A percentile compares a stretch with the other conserved stretches of the same genome.
These are phyloP conservation scores for Claviceps lovelessii DNA, from an alignment of 2,329 filamentous ascomycete genomes.

Conservation along the genomic window DNA sequence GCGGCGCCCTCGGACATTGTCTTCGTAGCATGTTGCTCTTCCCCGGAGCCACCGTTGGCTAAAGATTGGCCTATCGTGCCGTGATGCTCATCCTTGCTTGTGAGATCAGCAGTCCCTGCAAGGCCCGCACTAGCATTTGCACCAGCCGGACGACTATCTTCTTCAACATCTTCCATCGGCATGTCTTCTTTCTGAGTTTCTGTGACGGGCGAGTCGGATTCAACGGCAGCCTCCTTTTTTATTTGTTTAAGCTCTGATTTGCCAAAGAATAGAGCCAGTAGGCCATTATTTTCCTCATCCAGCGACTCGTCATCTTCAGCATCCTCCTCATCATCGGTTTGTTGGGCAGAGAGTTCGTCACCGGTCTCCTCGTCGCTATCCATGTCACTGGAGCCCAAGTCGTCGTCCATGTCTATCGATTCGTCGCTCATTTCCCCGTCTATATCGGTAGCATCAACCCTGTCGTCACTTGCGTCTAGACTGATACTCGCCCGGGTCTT, in stretches of 20 bases:
- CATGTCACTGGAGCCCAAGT: slow-evolving; percentile 45
- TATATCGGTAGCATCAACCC: slow-evolving; percentile 16
- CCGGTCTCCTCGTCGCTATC: slow-evolving; percentile 23
- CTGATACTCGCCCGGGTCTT: slow-evolving; percentile 12
- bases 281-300: slow-evolving; percentile 27
- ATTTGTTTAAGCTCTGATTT: slow-evolving; percentile 43
- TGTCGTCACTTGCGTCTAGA: slow-evolving; percentile 11
- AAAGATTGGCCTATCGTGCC: background rate
- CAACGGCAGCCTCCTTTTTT: slow-evolving; percentile 23
- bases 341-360: slow-evolving; percentile 20
- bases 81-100: slow-evolving; percentile 15
- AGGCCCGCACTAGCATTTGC: background rate
- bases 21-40: background rate
- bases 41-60: background rate
- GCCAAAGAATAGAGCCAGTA: slow-evolving; percentile 44
- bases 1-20: background rate
- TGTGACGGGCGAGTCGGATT: background rate
- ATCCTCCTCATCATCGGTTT: slow-evolving; percentile 27
- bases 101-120: slow-evolving; percentile 8
- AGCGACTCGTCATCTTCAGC: slow-evolving; percentile 31
- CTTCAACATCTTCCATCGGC: slow-evolving; percentile 3
- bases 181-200: slow-evolving; percentile 13
- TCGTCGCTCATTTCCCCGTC: slow-evolving; percentile 43
- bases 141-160: background rate
- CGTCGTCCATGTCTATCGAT: slow-evolving; percentile 55